Evolutionary conservation across 352 stramenopile genomes (phyloP), one percentile per base, ranked within the genome.

Genomic region (Phytophthora fragariae): DNA sequence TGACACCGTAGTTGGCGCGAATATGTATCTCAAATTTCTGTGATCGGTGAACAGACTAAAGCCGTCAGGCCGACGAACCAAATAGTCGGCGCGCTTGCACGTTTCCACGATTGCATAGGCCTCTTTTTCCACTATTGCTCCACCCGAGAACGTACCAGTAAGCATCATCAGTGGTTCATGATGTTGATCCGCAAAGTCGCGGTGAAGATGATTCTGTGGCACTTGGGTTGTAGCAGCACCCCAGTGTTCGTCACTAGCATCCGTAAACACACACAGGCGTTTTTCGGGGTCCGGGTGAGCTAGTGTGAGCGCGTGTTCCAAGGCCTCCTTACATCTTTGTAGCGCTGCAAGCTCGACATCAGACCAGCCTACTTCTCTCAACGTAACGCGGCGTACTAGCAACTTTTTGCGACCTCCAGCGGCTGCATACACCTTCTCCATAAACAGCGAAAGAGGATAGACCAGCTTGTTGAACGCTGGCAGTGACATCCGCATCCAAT

Each of bases 31-130:
- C 1, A 72, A 46, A 21, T 65, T 70, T 21, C 57, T 49, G 44
- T 72, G 72, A 27, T 75, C 59, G 17, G 54, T 68, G 50, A 50
- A 75, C 33, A 79, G 37, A 21, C 35, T 41, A 15, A 71, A 65
- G 2, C 55, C 64, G 19, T 56, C 33, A 1, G 46, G 33, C 2
- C 64, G 47, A 21, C 44, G 63, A 14, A 64, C n/a, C 15, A 70
- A 56, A 54, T 70, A 63, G 35, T 63, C 63, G 4, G 63, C 63
- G 44, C 19, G 19, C 19, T 21, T 21, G 19, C 19, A 21, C 19
- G 19, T 64, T 6, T 64, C 63, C 2, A 70, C 11, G 2, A 65
- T 71, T 5, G 64, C 55, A 35, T 71, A 60, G 1, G 44, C 55
- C 24, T 64, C 46, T 11, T 70, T 70, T 17, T 64, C 55, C 5